Evolutionary conservation across 23 red algal genomes (phyloP), one percentile per base, ranked within the genome.

Genomic region (Cyanidium caldarium): DNA sequence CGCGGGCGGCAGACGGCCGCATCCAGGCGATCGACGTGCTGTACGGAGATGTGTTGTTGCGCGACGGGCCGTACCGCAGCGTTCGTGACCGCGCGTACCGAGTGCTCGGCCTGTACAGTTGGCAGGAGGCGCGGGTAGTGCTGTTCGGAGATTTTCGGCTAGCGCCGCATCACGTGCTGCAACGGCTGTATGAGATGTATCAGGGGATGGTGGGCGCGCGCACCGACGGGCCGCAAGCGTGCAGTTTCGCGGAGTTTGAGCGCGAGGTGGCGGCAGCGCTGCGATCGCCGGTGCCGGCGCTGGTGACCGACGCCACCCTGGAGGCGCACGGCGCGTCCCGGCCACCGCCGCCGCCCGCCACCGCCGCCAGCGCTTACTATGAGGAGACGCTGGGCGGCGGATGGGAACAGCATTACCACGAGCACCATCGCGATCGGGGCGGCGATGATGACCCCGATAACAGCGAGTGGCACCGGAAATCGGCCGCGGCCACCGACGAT

Each of bases 31-130:
- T 81, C 23, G 71, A 89, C 58, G 76, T 89, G 45, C 68, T 89
- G 10, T 69, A 69, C 26, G 87, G 80, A 1, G 87, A 93, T 2
- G 38, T 93, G 17, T 21, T 84, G 2, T 3, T 93, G 0, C 42
- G 87, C 26, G 87, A 93, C 46, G 87, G 87, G 44, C 37, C 42
- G 23, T 93, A 93, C 23, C 80, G 87, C 65, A 84, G 72, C 42
- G 23, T 26, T 29, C 69, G 73, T 17, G 87, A 93, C 67, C 23
- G 72, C 44, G 51, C 68, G 15, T 35, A 84, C 2, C 66, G 66
- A 21, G 41, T 93, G 31, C 15, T 84, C 12, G 87, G 87, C 57
- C 17, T 93, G 39, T 93, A 93, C 34, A 70, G 77, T 3, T 73
- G 65, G 37, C 28, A 3, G 0, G 76, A 72, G 2, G 87, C 79